Evolutionary conservation across 208 protist genomes (phyloP).

Genomic region (Trichomonas gallinae): DNA sequence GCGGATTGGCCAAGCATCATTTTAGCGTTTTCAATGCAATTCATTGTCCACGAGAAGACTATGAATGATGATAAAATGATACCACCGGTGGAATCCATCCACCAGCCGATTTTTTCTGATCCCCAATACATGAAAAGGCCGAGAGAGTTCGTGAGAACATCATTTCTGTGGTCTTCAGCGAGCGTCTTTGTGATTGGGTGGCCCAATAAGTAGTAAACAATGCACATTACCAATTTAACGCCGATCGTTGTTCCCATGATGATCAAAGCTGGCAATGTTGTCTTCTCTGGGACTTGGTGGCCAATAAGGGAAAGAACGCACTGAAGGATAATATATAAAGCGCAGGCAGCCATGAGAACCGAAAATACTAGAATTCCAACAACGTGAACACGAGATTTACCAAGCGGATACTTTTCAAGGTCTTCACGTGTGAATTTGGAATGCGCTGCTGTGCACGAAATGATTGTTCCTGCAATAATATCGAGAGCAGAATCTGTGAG

Average conservation of each 20-base stretch:
- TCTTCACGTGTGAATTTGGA: constrained; percentile 4
- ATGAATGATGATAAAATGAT: background rate
- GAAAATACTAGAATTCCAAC: background rate
- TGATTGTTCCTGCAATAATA: background rate
- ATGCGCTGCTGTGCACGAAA: background rate
- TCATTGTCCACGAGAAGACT: background rate
- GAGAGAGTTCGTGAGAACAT: background rate
- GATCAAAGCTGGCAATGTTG: background rate
- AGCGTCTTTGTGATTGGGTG: background rate
- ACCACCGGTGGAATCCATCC: background rate
- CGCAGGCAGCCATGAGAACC: background rate
- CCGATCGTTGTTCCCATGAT: background rate
- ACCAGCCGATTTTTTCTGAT: background rate
- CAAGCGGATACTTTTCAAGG: background rate
- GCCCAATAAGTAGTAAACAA: background rate
- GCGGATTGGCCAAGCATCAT: background rate
- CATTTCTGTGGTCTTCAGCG: background rate
- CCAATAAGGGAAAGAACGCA: background rate
- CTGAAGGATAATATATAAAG: background rate
- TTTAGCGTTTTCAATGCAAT: background rate
- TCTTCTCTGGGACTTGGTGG: background rate
- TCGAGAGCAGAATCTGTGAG: background rate
- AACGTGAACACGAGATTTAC: background rate
- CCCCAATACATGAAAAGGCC: background rate
- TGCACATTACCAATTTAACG: background rate